phyloP scores from a whole-genome alignment of 768 basidiomycete species.

The Tubosaeta sp. region DNA sequence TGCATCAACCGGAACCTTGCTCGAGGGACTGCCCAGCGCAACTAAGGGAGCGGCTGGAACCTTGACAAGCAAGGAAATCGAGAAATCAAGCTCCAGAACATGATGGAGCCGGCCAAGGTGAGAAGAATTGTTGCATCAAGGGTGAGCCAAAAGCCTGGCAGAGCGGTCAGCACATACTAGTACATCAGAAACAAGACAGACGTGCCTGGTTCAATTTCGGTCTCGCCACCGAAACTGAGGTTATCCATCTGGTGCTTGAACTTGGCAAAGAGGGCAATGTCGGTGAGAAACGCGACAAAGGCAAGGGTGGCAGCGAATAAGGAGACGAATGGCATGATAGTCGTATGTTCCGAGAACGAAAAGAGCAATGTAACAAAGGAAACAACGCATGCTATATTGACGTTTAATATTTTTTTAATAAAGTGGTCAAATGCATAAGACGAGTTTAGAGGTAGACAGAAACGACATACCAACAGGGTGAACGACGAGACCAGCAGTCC shows the following conservation, averaged over 20 bases:
- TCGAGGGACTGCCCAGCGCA: no score
- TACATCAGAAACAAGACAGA: neutral
- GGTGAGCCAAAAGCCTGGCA: slow-evolving; percentile 69
- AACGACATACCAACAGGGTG: slow-evolving; percentile 65
- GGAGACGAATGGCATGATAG: slow-evolving; percentile 39
- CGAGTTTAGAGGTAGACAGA: neutral
- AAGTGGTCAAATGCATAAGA: neutral
- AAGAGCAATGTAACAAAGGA: slow-evolving; percentile 62
- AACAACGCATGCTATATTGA: slow-evolving; percentile 43
- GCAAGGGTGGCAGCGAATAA: slow-evolving; percentile 57
- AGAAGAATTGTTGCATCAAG: slow-evolving; percentile 62
- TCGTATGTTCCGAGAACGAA: slow-evolving; percentile 56
- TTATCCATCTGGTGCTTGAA: slow-evolving; percentile 55
- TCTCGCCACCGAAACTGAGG: slow-evolving; percentile 39
- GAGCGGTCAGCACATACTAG: neutral
- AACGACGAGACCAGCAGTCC: slow-evolving; percentile 71
- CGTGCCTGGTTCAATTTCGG: slow-evolving; percentile 62
- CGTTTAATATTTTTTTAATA: no score
- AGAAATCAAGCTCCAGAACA: no score
- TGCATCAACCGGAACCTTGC: no score
- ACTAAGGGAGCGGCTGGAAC: no score
- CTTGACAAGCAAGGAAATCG: no score
- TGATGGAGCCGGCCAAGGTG: slow-evolving; percentile 60
- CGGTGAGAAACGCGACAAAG: slow-evolving; percentile 70
- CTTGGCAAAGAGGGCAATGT: slow-evolving; percentile 67